Evolutionary conservation across 495 filamentous ascomycete species (phyloP).

Genomic region (Aspergillus haitiensis): DNA sequence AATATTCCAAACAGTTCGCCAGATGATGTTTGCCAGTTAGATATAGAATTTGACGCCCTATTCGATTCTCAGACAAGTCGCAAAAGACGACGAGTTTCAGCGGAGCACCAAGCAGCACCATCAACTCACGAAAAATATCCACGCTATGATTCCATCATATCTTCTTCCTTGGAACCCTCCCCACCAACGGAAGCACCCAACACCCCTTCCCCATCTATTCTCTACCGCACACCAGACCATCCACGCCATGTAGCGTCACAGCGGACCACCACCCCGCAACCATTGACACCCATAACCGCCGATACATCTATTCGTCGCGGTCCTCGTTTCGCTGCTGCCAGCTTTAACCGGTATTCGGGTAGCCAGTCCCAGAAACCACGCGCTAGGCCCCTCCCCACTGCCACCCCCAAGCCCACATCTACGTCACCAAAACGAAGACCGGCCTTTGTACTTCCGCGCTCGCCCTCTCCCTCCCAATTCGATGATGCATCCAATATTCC

Average conservation of each 20-base stretch:
- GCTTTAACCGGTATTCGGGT: conserved; percentile 23
- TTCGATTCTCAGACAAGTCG: conserved; percentile 30
- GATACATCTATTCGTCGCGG: conserved; percentile 30
- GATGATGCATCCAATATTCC: conserved; percentile 30
- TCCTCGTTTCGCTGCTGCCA: conserved; percentile 34
- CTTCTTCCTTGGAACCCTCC: conserved; percentile 25
- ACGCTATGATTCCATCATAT: conserved; percentile 15
- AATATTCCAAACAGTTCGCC: conserved; percentile 29
- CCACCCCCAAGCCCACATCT: neutral
- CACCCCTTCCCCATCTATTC: conserved; percentile 3
- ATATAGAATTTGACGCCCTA: conserved; percentile 34
- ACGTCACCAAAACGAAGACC: conserved; percentile 34
- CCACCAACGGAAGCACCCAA: neutral
- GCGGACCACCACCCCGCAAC: conserved; percentile 11
- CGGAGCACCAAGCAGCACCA: conserved; percentile 13
- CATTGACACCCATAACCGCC: conserved; percentile 24
- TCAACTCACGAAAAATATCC: conserved; percentile 3
- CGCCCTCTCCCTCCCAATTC: conserved; percentile 34
- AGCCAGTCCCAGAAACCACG: conserved; percentile 21
- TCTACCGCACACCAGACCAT: conserved; percentile 7
- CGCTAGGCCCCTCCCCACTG: neutral
- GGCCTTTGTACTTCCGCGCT: conserved; percentile 42
- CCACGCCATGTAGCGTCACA: conserved; percentile 1
- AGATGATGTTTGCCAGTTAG: conserved; percentile 15
- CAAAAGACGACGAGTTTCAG: conserved; percentile 33